Percentiles rank a stretch among this genome's conserved stretches.
phyloP scores from a whole-genome alignment of 1,284 basidiomycete genomes.

The Coriolopsis trogii region DNA sequence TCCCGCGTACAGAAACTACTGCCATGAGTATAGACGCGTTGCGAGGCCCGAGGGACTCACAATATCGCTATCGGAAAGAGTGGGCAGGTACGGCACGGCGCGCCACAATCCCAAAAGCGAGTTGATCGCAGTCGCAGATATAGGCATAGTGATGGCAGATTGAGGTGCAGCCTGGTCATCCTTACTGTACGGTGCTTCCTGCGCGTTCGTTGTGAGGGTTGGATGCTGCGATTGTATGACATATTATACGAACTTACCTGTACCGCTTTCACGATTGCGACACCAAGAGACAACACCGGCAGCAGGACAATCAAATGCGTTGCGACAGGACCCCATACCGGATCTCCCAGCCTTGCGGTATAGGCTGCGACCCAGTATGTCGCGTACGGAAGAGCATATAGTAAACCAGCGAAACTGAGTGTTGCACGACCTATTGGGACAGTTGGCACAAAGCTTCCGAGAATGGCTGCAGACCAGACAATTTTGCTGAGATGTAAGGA shows the following conservation, averaged over 20 bases:
- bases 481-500: constrained; percentile 48
- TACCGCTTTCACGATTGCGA: constrained; percentile 44
- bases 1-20: constrained; percentile 22
- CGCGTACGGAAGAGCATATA: constrained; percentile 60
- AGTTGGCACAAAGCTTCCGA: constrained; percentile 41
- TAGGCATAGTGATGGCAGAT: constrained; percentile 33
- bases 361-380: constrained; percentile 65
- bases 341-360: constrained; percentile 53
- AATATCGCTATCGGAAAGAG: constrained; percentile 18
- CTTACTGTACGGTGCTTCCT: constrained; percentile 22
- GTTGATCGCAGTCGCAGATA: constrained; percentile 34
- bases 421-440: constrained; percentile 34
- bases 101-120: constrained; percentile 35
- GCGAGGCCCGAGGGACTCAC: constrained; percentile 14
- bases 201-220: no score
- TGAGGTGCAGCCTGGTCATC: constrained; percentile 21
- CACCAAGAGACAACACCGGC: constrained; percentile 54
- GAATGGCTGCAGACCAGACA: constrained; percentile 40
- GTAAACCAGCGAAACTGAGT: constrained; percentile 45
- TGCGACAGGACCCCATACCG: constrained; percentile 58
- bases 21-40: not conserved
- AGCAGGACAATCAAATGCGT: constrained; percentile 59
- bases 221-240: no score
- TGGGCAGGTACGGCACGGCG: constrained; percentile 20
- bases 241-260: constrained; percentile 49